Evolutionary conservation across 805 yeast genomes (phyloP).

Genomic region (Wickerhamomyces chambardii): DNA sequence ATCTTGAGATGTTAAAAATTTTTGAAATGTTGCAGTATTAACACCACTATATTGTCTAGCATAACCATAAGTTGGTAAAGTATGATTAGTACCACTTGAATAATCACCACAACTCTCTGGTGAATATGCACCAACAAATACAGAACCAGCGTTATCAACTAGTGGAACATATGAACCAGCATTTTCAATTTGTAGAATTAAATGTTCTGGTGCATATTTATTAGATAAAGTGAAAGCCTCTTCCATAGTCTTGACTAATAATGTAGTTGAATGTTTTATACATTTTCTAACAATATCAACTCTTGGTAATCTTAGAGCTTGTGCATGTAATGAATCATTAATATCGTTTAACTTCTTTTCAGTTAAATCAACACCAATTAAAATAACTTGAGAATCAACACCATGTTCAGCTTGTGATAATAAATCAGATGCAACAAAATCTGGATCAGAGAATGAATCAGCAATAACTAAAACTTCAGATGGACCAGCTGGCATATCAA

Average conservation of each 20-base stretch:
- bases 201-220: slow-evolving; percentile 95
- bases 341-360: slow-evolving; percentile 52
- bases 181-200: slow-evolving; percentile 80
- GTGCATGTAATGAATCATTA: slow-evolving; percentile 76
- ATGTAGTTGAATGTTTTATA: slow-evolving; percentile 82
- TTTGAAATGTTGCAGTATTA: slow-evolving; percentile 91
- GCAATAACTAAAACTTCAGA: slow-evolving; percentile 96
- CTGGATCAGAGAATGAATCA: slow-evolving; percentile 82
- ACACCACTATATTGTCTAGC: slow-evolving; percentile 98
- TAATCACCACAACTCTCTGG: slow-evolving; percentile 99
- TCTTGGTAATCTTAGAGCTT: slow-evolving; percentile 81
- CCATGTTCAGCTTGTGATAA: slow-evolving; percentile 99
- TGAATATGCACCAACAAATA: slow-evolving; percentile 91
- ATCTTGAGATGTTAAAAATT: slow-evolving; percentile 90
- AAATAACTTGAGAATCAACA: slow-evolving; percentile 92
- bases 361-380: slow-evolving; percentile 72
- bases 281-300: slow-evolving; percentile 89
- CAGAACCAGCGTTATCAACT: slow-evolving; percentile 92
- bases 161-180: slow-evolving; percentile 64
- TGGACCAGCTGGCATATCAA: slow-evolving; percentile 99
- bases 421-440: slow-evolving; percentile 94
- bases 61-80: slow-evolving; percentile 96
- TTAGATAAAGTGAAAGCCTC: slow-evolving; percentile 87
- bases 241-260: slow-evolving; percentile 57
- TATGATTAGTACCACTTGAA: slow-evolving; percentile 97